Evolutionary conservation across 2,329 filamentous ascomycete genomes (phyloP).

Genomic region (Chrysoporthe cubensis): DNA sequence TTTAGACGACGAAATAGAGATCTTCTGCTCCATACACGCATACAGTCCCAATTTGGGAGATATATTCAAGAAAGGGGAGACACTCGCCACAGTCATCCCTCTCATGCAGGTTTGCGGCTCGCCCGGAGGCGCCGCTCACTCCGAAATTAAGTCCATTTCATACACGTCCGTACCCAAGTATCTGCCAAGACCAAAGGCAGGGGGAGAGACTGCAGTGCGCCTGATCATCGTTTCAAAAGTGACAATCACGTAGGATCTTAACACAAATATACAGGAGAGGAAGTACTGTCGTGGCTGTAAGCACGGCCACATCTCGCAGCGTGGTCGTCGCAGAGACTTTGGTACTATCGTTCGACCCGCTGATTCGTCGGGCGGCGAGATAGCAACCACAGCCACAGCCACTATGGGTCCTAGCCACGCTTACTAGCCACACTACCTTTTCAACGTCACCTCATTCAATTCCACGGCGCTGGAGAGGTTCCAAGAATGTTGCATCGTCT

Average conservation of each 20-base stretch:
- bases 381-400: background rate
- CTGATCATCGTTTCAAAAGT: background rate
- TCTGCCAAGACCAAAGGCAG: background rate
- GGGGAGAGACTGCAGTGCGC: too few relatives aligned
- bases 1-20: background rate
- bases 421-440: background rate
- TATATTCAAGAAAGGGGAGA: background rate
- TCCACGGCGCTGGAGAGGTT: background rate
- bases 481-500: background rate
- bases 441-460: slow-evolving; percentile 4
- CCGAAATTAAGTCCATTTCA: background rate
- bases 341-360: background rate
- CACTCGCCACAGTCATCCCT: background rate
- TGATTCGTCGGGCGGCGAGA: background rate
- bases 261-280: background rate
- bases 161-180: background rate
- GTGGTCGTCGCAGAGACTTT: background rate
- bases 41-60: background rate
- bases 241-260: background rate
- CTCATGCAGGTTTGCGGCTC: slow-evolving; percentile 1
- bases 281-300: background rate
- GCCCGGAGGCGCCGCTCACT: background rate
- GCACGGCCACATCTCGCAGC: background rate
- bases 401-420: background rate
- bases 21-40: background rate